Conservation (phyloP, 805 yeast genomes). For the Zygoascus biomembranicola region DNA sequence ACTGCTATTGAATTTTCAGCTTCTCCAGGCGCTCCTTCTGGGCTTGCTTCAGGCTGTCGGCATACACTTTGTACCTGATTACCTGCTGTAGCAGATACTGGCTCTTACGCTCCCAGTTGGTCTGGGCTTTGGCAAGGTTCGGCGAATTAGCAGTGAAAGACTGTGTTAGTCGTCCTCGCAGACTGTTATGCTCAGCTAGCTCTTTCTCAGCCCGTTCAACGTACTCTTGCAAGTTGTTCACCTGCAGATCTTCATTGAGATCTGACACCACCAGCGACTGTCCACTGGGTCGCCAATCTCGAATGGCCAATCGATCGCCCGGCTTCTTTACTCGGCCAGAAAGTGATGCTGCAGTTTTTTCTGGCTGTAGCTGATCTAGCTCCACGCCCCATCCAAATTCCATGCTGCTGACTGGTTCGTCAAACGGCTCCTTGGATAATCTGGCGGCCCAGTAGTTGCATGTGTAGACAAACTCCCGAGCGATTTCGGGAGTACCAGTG, state of each 20-base stretch:
- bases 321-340: conserved; percentile 6
- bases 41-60: conserved; percentile 18
- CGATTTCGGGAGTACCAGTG: conserved; percentile 59
- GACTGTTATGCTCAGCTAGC: conserved; percentile 37
- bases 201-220: conserved; percentile 32
- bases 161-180: conserved; percentile 31
- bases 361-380: not conserved
- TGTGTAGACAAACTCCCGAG: conserved; percentile 61
- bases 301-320: conserved; percentile 22
- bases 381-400: conserved; percentile 69
- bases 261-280: conserved; percentile 26
- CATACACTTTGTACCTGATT: conserved; percentile 23
- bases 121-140: conserved; percentile 22
- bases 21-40: conserved; percentile 12
- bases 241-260: conserved; percentile 31
- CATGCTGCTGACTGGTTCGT: conserved; percentile 58
- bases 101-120: conserved; percentile 29
- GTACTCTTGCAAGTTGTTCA: conserved; percentile 33
- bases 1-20: not conserved
- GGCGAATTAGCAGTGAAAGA: conserved; percentile 25
- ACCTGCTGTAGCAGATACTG: conserved; percentile 25
- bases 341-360: not conserved
- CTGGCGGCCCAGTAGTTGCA: conserved; percentile 90
- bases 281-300: conserved; percentile 28
- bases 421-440: conserved; percentile 68